Evolutionary conservation across 2,329 filamentous ascomycete genomes (phyloP).

Genomic region (Annulohypoxylon truncatum): DNA sequence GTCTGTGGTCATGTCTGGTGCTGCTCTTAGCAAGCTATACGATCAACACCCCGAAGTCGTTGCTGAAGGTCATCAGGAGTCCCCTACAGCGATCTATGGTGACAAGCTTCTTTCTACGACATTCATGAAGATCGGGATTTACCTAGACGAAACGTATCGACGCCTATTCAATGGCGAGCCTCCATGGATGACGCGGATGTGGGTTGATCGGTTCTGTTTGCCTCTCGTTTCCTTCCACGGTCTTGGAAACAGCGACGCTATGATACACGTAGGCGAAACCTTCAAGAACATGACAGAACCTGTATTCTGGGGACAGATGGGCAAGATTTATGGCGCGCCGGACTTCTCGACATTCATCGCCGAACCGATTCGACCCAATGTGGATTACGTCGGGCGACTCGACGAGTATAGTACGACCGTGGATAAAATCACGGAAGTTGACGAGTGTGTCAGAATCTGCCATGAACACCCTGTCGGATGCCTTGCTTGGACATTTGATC

Average conservation of each 20-base stretch:
- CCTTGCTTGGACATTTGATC: slow-evolving; percentile 65
- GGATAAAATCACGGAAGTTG: slow-evolving; percentile 53
- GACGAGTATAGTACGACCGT: slow-evolving; percentile 58
- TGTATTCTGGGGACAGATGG: slow-evolving; percentile 63
- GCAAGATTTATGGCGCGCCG: slow-evolving; percentile 60
- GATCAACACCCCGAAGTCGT: slow-evolving; percentile 56
- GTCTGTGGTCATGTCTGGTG: slow-evolving; percentile 63
- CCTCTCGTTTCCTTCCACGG: slow-evolving; percentile 67
- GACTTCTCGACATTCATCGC: slow-evolving; percentile 54
- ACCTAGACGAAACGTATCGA: slow-evolving; percentile 65
- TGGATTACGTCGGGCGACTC: slow-evolving; percentile 64
- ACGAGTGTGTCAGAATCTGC: slow-evolving; percentile 59
- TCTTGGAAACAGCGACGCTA: slow-evolving; percentile 57
- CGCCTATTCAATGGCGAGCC: slow-evolving; percentile 68
- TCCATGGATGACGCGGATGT: slow-evolving; percentile 62
- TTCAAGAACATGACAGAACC: slow-evolving; percentile 55
- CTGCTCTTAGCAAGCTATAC: slow-evolving; percentile 61
- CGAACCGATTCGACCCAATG: slow-evolving; percentile 53
- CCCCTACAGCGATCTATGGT: slow-evolving; percentile 64
- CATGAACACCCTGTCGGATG: slow-evolving; percentile 54
- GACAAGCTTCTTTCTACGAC: slow-evolving; percentile 66
- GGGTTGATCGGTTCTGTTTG: slow-evolving; percentile 62
- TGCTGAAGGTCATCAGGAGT: slow-evolving; percentile 58
- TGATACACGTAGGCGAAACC: slow-evolving; percentile 58
- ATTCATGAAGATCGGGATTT: slow-evolving; percentile 64